These are phyloP conservation scores for Neckera pumila DNA, from an alignment of 225 moss, liverwort and hornwort genomes.

Conservation along the genomic window DNA sequence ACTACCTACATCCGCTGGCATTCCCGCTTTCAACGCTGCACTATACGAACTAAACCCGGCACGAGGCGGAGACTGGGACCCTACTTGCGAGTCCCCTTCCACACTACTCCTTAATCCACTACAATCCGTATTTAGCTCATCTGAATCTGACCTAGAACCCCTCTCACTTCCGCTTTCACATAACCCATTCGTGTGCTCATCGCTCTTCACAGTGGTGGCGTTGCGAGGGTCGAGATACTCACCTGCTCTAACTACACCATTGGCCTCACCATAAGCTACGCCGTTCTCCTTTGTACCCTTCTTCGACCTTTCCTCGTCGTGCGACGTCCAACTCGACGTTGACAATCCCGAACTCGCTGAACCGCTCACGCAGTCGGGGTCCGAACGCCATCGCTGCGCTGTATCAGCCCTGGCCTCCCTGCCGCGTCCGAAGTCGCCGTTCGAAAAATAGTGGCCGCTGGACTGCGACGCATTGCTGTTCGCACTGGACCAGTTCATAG, in stretches of 20 bases:
- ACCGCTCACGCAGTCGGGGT: slow-evolving; percentile 77
- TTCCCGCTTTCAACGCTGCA: slow-evolving; percentile 95
- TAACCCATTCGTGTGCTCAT: slow-evolving; percentile 46
- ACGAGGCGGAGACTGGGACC: slow-evolving; percentile 35
- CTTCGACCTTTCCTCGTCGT: slow-evolving; percentile 81
- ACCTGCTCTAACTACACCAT: slow-evolving; percentile 46
- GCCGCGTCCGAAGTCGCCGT: slow-evolving; percentile 58
- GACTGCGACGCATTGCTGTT: slow-evolving; percentile 37
- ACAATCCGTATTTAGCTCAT: slow-evolving; percentile 38
- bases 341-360: slow-evolving; percentile 69
- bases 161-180: slow-evolving; percentile 57
- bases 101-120: slow-evolving; percentile 43
- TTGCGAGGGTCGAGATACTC: slow-evolving; percentile 46
- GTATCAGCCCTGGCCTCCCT: slow-evolving; percentile 62
- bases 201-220: slow-evolving; percentile 34
- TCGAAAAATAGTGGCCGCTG: slow-evolving; percentile 33
- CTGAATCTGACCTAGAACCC: slow-evolving; percentile 60
- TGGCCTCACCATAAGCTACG: slow-evolving; percentile 40
- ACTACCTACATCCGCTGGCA: slow-evolving; percentile 48
- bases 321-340: slow-evolving; percentile 63
- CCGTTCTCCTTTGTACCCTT: slow-evolving; percentile 65
- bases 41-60: slow-evolving; percentile 89
- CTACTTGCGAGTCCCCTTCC: slow-evolving; percentile 35
- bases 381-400: slow-evolving; percentile 85
- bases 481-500: slow-evolving; percentile 35